These are phyloP conservation scores for Spathaspora gorwiae DNA, from an alignment of 805 yeast species.

Conservation along the genomic window DNA sequence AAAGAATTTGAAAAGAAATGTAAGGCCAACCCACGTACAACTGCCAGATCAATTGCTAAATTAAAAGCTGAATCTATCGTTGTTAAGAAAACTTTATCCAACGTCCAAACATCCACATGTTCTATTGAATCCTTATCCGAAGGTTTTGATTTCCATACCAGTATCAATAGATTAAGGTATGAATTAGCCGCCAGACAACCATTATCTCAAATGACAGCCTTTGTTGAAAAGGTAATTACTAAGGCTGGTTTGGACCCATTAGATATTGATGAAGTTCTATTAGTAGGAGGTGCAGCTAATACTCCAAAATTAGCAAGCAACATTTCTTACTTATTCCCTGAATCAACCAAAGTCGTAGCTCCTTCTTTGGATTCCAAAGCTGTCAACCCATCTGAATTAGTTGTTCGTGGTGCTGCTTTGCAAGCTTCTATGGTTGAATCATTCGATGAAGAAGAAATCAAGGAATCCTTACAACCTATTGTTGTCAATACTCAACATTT, in stretches of 20 bases:
- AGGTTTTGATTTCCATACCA: conserved; percentile 89
- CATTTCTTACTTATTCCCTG: conserved; percentile 75
- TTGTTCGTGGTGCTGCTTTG: conserved; percentile 92
- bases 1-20: conserved; percentile 90
- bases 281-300: conserved; percentile 91
- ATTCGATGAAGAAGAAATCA: conserved; percentile 78
- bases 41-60: conserved; percentile 84
- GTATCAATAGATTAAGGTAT: conserved; percentile 89
- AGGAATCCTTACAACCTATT: conserved; percentile 76
- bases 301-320: conserved; percentile 85
- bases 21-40: conserved; percentile 73
- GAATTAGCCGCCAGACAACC: conserved; percentile 83
- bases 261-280: conserved; percentile 85
- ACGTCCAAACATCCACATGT: conserved; percentile 81
- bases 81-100: conserved; percentile 87
- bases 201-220: conserved; percentile 68
- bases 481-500: conserved; percentile 87
- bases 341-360: conserved; percentile 65
- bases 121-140: conserved; percentile 93
- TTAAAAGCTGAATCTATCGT: conserved; percentile 75
- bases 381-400: conserved; percentile 80
- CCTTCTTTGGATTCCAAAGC: conserved; percentile 78
- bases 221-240: conserved; percentile 66
- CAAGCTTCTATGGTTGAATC: conserved; percentile 85
- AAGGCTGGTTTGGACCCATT: conserved; percentile 83